phyloP scores from a whole-genome alignment of 805 yeast species.

The Metschnikowia peoriensis region DNA sequence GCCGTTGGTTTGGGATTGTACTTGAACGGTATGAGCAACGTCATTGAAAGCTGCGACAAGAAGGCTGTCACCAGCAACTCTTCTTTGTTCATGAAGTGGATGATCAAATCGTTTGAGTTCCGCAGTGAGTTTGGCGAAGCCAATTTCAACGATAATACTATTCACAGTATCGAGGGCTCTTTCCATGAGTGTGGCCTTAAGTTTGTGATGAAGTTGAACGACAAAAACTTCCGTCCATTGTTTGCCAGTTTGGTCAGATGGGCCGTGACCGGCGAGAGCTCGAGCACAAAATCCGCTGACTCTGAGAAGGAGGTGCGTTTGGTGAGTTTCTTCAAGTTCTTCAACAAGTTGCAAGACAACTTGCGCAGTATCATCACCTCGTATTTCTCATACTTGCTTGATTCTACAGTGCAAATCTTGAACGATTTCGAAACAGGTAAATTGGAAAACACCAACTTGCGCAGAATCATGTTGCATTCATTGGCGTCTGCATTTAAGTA shows the following conservation, averaged over 20 bases:
- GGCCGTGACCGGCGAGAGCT: slow-evolving; percentile 87
- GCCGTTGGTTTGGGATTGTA: slow-evolving; percentile 59
- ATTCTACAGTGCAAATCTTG: slow-evolving; percentile 61
- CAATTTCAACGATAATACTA: slow-evolving; percentile 64
- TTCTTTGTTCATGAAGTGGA: slow-evolving; percentile 61
- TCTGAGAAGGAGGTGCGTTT: slow-evolving; percentile 49
- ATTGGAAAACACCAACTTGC: slow-evolving; percentile 48
- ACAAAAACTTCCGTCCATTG: slow-evolving; percentile 87
- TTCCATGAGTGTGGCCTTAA: slow-evolving; percentile 70
- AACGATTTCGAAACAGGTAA: slow-evolving; percentile 45
- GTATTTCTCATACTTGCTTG: slow-evolving; percentile 82
- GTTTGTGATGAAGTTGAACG: slow-evolving; percentile 88
- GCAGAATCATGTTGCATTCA: slow-evolving; percentile 72
- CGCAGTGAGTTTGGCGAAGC: slow-evolving; percentile 47
- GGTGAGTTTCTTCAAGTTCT: slow-evolving; percentile 78
- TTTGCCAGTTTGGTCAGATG: slow-evolving; percentile 85
- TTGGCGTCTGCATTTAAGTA: slow-evolving; percentile 78
- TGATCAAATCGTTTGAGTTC: slow-evolving; percentile 70
- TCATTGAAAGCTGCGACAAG: slow-evolving; percentile 67
- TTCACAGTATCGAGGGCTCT: slow-evolving; percentile 77
- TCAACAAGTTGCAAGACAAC: slow-evolving; percentile 78
- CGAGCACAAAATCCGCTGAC: slow-evolving; percentile 36
- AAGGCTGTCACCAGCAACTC: slow-evolving; percentile 74
- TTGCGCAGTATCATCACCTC: slow-evolving; percentile 84
- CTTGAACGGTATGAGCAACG: slow-evolving; percentile 62